Base-by-base conservation (phyloP, 2,329 filamentous ascomycete genomes). In the Fusarium sacchari region DNA sequence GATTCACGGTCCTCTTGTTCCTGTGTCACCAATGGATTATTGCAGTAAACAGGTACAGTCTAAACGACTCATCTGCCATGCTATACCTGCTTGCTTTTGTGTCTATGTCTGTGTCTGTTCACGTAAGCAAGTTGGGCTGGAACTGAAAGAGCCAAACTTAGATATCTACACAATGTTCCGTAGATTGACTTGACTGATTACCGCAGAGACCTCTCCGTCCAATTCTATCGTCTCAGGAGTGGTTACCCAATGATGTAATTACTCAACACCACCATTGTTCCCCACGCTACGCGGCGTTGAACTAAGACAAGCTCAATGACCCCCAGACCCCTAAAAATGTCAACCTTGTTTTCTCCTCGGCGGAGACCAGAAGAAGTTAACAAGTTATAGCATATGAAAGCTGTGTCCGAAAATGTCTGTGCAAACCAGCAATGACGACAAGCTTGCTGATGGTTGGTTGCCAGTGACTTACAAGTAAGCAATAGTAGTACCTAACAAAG, bases 241-340 rank as follows among this genome's bases (percentile, higher is more conserved):
- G 10, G 24, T 52, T 46, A 22, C 28, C 56, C 67, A 65, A 68
- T 74, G 50, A 71, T 69, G 59, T 59, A 59, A 64, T 44, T 42
- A 44, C 47, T 52, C n/a, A 49, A 37, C 37, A 69, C 58, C 22
- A 59, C 37, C 34, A 59, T 44, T 47, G 49, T 62, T 76, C 69
- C 68, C 75, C 68, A 66, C 73, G 67, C 65, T 74, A 50, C 66
- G 71, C 46, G 55, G 64, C 58, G 68, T 73, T 50, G 47, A 74
- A 72, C 71, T 58, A 42, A 49, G 62, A 69, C 59, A 47, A 47
- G 52, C 61, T 64, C 61, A 43, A 58, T 40, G 43, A 47, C 67
- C 42, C 62, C 62, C 40, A 14, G 42, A 58, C 32, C 56, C 40
- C n/a, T 49, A 34, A 39, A 63, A 60, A 71, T 39, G 30, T 42